These are phyloP conservation scores for Posidonia oceanica DNA, from an alignment of 116 monocot species.

Conservation along the genomic window DNA sequence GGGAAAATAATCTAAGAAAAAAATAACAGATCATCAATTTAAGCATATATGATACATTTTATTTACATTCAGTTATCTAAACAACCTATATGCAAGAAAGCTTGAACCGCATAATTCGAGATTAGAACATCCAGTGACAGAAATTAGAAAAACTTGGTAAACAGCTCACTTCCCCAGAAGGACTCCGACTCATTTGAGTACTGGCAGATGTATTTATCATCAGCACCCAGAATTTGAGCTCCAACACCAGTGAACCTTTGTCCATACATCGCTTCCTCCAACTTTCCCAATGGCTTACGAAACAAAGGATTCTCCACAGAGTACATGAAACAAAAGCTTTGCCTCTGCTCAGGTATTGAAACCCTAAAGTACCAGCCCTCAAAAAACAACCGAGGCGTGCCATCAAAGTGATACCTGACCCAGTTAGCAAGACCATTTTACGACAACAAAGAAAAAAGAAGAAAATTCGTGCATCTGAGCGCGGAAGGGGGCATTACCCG, in stretches of 20 bases:
- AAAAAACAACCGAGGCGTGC: conserved; percentile 58
- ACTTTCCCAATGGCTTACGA: conserved; percentile 40
- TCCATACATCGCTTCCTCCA: conserved; percentile 47
- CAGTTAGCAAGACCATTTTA: neutral
- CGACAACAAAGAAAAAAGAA: no score
- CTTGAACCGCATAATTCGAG: no score
- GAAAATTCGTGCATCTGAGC: no score
- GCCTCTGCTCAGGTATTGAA: conserved; percentile 60
- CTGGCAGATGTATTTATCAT: conserved; percentile 95
- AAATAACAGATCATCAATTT: neutral
- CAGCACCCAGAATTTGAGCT: conserved; percentile 84
- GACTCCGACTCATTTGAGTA: conserved; percentile 50
- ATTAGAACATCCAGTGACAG: no score
- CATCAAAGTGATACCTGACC: conserved; percentile 86
- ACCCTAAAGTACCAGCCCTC: conserved; percentile 99
- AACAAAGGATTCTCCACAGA: conserved; percentile 89
- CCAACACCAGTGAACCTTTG: conserved; percentile 73
- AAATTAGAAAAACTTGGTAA: neutral
- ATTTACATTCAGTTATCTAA: no score
- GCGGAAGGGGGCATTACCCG: conserved; percentile 30
- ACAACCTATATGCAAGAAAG: no score
- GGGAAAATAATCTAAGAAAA: neutral
- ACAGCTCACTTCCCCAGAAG: conserved; percentile 86
- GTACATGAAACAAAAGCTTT: conserved; percentile 99
- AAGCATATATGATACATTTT: no score